Base-by-base conservation (phyloP, 257 asterid species). In the Echites panduratus region DNA sequence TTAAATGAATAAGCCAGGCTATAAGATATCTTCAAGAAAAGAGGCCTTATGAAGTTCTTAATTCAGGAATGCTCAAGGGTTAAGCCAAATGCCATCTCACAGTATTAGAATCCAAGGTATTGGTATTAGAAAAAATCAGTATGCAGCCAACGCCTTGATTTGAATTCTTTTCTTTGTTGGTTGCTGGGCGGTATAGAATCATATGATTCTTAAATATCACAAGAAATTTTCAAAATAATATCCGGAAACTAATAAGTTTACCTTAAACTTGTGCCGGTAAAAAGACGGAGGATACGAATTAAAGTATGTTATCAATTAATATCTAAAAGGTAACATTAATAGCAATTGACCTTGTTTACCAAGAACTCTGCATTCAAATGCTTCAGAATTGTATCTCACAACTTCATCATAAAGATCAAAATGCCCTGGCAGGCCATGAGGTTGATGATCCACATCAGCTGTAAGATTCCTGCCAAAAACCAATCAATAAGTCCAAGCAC, bases 391-490 rank as follows among this genome's bases (percentile, higher is more conserved):
- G 59, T 81, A 88, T 73, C 87, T 81, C 76, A 95, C 79, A 75
- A 92, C 91, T 85, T 86, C 96, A 76, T 87, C 85, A 77, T 78
- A 80, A 72, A 84, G 86, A 74, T 77, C 84, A 56, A 79, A 84
- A 76, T 85, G 87, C 72, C 90, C 96, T 70, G 68, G 79, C 41
- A 80, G 78, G 43, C 84, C 89, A 62, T 73, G 66, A 14, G 77
- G 75, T 72, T 80, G 86, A 68, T 75, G 77, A 79, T 70, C 76
- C 77, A 78, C 91, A 79, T 87, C 93, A 81, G 78, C 86, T 85
- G 88, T 90, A 66, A 95, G 92, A 84, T 89, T 90, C 91, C 99
- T 95, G 85, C 75, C 70, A 29, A 73, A 50, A 71, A 71, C 43
- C 41, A 73, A 78, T 65, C 70, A 29, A 73, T 73, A 80, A 77